Conservation (phyloP, 2,329 filamentous ascomycete species). For the Pseudopyricularia javanii region DNA sequence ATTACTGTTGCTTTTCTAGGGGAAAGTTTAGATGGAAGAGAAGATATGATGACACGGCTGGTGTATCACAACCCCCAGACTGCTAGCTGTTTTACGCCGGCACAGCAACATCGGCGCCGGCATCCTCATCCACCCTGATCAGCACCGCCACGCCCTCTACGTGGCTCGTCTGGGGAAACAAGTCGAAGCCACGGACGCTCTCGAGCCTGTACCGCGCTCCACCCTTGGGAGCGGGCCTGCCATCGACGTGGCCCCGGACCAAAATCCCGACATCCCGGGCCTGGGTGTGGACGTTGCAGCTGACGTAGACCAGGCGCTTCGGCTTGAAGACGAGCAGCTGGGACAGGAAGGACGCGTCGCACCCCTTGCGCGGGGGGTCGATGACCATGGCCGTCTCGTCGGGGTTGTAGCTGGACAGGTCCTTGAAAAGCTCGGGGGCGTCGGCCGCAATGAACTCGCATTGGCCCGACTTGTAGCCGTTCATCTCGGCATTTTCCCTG, state of each 20-base stretch:
- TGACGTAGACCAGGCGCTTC: constrained; percentile 78
- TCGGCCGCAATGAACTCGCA: constrained; percentile 85
- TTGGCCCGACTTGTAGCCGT: constrained; percentile 53
- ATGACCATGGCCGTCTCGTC: constrained; percentile 88
- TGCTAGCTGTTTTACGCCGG: background rate
- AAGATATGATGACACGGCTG: no score
- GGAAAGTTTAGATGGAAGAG: no score
- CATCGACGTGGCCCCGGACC: constrained; percentile 51
- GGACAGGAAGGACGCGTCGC: constrained; percentile 69
- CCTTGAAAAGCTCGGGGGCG: constrained; percentile 69
- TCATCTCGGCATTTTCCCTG: constrained; percentile 63
- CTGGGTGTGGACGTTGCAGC: constrained; percentile 96
- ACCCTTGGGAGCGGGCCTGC: constrained; percentile 14
- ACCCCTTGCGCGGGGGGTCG: constrained; percentile 93
- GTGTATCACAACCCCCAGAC: background rate
- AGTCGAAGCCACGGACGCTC: constrained; percentile 85
- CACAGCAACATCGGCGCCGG: background rate
- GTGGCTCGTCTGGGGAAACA: constrained; percentile 80
- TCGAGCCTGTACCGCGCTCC: constrained; percentile 66
- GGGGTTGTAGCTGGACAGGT: constrained; percentile 48
- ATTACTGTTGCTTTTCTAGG: no score
- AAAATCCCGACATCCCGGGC: constrained; percentile 83
- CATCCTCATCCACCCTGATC: constrained; percentile 36
- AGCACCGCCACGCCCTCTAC: constrained; percentile 57
- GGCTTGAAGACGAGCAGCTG: constrained; percentile 74